These are phyloP conservation scores for Hanseniaspora clermontiae DNA, from an alignment of 805 yeast species.

Conservation along the genomic window DNA sequence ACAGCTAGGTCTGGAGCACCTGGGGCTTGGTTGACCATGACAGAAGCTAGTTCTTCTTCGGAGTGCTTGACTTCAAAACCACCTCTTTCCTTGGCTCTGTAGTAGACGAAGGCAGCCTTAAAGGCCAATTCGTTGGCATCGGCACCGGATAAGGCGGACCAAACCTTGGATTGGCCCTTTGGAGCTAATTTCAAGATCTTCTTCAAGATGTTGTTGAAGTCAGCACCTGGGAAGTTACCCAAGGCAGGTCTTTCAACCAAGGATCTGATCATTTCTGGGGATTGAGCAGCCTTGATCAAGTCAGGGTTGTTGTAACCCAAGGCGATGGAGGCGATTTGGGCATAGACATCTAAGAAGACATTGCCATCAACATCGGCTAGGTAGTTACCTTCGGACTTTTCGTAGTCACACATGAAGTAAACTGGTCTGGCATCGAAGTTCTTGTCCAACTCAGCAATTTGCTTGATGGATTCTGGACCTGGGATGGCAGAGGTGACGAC, in stretches of 20 bases:
- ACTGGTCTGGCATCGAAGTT: slow-evolving; percentile 53
- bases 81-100: slow-evolving; percentile 44
- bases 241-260: slow-evolving; percentile 57
- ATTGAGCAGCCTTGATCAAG: slow-evolving; percentile 43
- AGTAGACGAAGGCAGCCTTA: slow-evolving; percentile 59
- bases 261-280: slow-evolving; percentile 51
- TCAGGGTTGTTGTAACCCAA: slow-evolving; percentile 61
- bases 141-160: slow-evolving; percentile 58
- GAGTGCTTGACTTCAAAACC: slow-evolving; percentile 44
- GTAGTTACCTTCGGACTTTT: slow-evolving; percentile 52
- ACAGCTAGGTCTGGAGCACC: slow-evolving; percentile 82
- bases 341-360: slow-evolving; percentile 47
- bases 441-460: slow-evolving; percentile 39
- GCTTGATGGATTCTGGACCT: slow-evolving; percentile 55
- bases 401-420: slow-evolving; percentile 52
- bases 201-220: slow-evolving; percentile 37
- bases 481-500: slow-evolving; percentile 53
- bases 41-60: slow-evolving; percentile 52
- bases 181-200: slow-evolving; percentile 49
- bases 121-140: slow-evolving; percentile 61
- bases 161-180: slow-evolving; percentile 43
- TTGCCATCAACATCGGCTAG: slow-evolving; percentile 57
- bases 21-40: slow-evolving; percentile 74
- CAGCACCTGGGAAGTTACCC: slow-evolving; percentile 51
- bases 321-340: slow-evolving; percentile 63